Evolutionary conservation across 352 stramenopile genomes (phyloP).

Genomic region (Phytophthora megakarya): DNA sequence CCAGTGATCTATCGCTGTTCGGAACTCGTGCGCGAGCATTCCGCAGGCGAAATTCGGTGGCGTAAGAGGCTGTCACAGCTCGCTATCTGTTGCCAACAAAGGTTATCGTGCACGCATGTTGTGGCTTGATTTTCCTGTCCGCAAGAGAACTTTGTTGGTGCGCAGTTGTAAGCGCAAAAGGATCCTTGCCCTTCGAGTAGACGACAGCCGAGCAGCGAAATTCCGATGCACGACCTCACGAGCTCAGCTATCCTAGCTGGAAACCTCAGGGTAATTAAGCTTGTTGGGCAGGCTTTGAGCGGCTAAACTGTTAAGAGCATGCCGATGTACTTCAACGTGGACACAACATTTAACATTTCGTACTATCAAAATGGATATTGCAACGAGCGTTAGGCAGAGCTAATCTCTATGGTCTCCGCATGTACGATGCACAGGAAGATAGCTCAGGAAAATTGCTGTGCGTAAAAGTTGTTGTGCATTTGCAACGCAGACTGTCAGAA

Average conservation of each 20-base stretch:
- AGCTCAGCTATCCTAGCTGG: neutral
- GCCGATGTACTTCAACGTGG: neutral
- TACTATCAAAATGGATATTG: neutral
- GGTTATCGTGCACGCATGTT: neutral
- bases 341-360: no score
- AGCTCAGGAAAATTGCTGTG: conserved; percentile 16
- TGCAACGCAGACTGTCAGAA: conserved; percentile 18
- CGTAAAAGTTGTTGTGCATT: conserved; percentile 18
- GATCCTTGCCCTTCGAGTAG: conserved; percentile 16
- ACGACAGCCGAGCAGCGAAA: conserved; percentile 14
- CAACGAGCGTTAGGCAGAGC: neutral
- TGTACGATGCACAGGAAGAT: conserved; percentile 5
- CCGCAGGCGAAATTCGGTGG: neutral
- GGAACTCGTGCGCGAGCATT: conserved; percentile 4
- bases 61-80: neutral
- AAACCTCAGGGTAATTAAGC: no score
- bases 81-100: neutral
- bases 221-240: neutral
- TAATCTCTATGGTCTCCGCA: neutral
- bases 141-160: conserved; percentile 4
- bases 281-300: neutral
- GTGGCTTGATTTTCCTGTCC: conserved; percentile 22
- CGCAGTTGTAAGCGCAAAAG: conserved; percentile 1
- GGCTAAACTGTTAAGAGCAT: neutral
- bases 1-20: neutral